Base-by-base conservation (phyloP, 2,329 filamentous ascomycete species). In the Colletotrichum sp. region DNA sequence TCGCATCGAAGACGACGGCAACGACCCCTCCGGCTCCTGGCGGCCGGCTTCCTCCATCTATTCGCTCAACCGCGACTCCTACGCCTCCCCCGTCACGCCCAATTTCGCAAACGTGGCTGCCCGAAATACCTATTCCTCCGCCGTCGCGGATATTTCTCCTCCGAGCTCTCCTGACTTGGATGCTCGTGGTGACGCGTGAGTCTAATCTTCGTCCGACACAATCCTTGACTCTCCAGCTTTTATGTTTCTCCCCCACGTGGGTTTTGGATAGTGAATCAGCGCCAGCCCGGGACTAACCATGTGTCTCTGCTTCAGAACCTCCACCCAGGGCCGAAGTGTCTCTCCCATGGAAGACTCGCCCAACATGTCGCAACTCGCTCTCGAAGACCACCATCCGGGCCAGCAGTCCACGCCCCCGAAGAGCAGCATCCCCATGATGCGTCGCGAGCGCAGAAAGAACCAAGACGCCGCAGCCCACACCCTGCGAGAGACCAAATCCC, bases 91-190 rank as follows among this genome's bases (percentile, higher is more conserved):
- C 47, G 43, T 73, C 27, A 38, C 72, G 21, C 68, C 69, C 57
- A 55, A 75, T 34, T 73, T 74, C 68, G 72, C 72, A 67, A 76
- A 73, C 74, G 66, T 77, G 76, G 76, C 76, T 74, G 43, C 74
- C 74, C 63, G 38, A 51, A 70, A 64, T 55, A 58, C 38, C 11
- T 75, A 75, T 59, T n/a, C 33, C 55, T 70, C 70, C 62, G 70
- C 70, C 43, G 75, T 66, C 58, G 79, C 84, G 79, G 83, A 85
- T 27, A 84, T 91, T 75, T 91, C 89, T 13, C 89, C 89, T 66
- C 89, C 88, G 34, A 91, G 89, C 82, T 91, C 89, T 55, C 89
- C 89, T 29, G 89, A 91, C 70, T 77, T 83, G 12, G 78, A 80
- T 59, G 80, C 81, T 64, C 77, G 79, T 43, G 80, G 78, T 66